Base-by-base conservation (phyloP, 2,329 filamentous ascomycete genomes). In the Alternaria postmessia region DNA sequence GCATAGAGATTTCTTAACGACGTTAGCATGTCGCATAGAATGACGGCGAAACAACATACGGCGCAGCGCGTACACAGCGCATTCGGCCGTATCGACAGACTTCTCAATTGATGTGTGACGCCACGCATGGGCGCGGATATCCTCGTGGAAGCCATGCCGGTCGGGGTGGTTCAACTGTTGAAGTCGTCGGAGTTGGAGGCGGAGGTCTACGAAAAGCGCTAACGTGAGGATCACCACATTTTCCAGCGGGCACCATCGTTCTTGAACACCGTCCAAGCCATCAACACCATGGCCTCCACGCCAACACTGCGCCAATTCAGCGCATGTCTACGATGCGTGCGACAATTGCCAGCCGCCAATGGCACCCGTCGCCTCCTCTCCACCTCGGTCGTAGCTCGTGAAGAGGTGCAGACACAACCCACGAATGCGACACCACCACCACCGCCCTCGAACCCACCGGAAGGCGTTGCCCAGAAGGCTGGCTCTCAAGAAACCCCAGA, bases 1-100 rank as follows among this genome's bases (percentile, higher is more conserved):
- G 24, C 67, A 57, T 51, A 70, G 61, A 51, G 69, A 65, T 66
- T 71, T 73, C 72, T 75, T 54, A 36, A 26, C 43, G 41, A 51
- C 26, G 64, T 74, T 64, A 75, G 68, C 39, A 56, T n/a, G 12
- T 59, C 81, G 80, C 63, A 77, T 41, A 80, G 68, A 44, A 39
- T 24, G 44, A 73, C 67, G 48, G 77, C 76, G 63, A 77, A 78
- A 73, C 78, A 74, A 73, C 81, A 76, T 78, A 85, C 83, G 63
- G 79, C 81, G 75, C 79, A 76, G 72, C 81, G 81, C 79, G 83
- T 81, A 79, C 86, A 64, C 54, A 66, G 44, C 57, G 75, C 68
- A 74, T 75, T 56, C 43, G 70, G 74, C 63, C 70, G 66, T 65
- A 70, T 63, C 8, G 68, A 67, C 58, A 74, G 53, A 41, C 70